phyloP scores from a whole-genome alignment of 257 asterid genomes.

The Voacanga thouarsii region DNA sequence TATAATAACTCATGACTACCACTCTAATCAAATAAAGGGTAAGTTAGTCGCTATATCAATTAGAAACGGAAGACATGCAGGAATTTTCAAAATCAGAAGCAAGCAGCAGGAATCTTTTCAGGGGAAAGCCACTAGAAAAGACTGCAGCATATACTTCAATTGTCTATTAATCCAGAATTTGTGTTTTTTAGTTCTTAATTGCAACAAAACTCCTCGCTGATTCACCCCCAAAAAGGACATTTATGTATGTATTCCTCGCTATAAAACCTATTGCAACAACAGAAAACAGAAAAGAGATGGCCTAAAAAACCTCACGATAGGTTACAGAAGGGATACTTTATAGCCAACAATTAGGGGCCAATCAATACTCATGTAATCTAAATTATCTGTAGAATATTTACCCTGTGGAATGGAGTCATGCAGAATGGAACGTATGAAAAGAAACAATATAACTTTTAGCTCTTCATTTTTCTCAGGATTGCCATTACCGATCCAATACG shows the following conservation, averaged over 20 bases:
- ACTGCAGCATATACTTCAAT: not conserved
- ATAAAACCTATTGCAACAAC: not conserved
- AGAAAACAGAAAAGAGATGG: not conserved
- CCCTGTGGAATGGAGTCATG: too few species aligned
- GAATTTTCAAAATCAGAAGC: not conserved
- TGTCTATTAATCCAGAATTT: not conserved
- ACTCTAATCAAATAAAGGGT: not conserved
- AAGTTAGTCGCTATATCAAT: not conserved
- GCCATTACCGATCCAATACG: not conserved
- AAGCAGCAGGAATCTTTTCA: not conserved
- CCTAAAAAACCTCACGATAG: not conserved
- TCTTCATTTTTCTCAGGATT: not conserved
- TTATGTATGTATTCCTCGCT: not conserved
- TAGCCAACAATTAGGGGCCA: not conserved
- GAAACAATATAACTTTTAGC: not conserved
- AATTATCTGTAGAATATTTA: too few species aligned
- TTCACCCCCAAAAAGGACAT: not conserved
- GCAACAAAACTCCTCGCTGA: not conserved
- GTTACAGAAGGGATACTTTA: not conserved
- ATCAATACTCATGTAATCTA: not conserved
- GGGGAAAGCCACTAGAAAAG: not conserved
- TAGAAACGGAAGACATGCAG: too few species aligned
- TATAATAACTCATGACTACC: not conserved
- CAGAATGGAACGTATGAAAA: too few species aligned
- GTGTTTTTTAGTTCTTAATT: not conserved